phyloP scores from a whole-genome alignment of 192 early-diverging fungal genomes.

The Radiomyces spectabilis region DNA sequence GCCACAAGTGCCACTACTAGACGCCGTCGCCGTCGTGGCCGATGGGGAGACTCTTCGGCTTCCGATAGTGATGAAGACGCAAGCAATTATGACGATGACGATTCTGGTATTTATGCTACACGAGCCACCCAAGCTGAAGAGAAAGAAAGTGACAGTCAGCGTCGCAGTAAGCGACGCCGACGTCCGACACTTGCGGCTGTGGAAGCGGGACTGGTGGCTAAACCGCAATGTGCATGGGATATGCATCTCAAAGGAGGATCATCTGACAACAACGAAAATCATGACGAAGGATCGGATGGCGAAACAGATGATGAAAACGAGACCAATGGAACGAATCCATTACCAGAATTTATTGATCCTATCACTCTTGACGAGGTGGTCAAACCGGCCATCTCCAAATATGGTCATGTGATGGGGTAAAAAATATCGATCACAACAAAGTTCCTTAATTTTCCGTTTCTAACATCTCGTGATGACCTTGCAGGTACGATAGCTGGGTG shows the following conservation, averaged over 20 bases:
- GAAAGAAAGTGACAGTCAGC: constrained; percentile 25
- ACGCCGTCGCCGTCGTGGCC: too few species aligned
- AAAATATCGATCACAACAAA: too few species aligned
- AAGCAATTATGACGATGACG: constrained; percentile 51
- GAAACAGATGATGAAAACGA: constrained; percentile 42
- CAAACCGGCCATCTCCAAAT: constrained; percentile 88
- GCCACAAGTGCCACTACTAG: too few species aligned
- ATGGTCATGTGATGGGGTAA: constrained; percentile 83
- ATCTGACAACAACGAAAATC: constrained; percentile 23
- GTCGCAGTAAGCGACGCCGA: background rate
- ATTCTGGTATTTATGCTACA: constrained; percentile 52
- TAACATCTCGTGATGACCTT: background rate
- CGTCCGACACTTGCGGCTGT: background rate
- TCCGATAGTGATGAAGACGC: constrained; percentile 47
- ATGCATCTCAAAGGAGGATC: constrained; percentile 1
- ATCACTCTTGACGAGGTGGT: constrained; percentile 83
- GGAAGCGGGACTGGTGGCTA: background rate
- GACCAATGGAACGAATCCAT: constrained; percentile 43
- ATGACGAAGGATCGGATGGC: constrained; percentile 34
- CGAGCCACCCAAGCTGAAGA: constrained; percentile 36
- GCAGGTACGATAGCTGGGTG: constrained; percentile 63
- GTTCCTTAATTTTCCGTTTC: background rate
- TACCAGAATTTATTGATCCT: constrained; percentile 85
- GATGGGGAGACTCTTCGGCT: too few species aligned
- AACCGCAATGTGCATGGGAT: background rate